phyloP scores from a whole-genome alignment of 1,284 basidiomycete genomes.

The Ceratobasidium sp. region DNA sequence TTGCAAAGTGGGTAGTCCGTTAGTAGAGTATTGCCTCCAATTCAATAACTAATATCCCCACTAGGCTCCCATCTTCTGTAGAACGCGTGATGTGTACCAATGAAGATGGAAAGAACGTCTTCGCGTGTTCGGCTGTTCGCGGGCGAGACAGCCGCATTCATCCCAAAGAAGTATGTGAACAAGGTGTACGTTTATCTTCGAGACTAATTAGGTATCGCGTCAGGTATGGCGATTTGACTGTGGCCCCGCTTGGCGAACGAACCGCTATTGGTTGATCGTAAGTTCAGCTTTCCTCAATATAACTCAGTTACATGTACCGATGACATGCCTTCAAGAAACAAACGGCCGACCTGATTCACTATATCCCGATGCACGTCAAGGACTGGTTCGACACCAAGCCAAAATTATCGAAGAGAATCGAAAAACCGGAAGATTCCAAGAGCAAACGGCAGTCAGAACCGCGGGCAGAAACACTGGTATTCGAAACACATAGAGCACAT shows the following conservation, averaged over 20 bases:
- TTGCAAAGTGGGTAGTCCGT: not conserved
- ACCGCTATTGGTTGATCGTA: constrained; percentile 21
- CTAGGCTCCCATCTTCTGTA: constrained; percentile 8
- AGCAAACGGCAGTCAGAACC: not conserved
- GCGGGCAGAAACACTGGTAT: not conserved
- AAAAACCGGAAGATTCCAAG: not conserved
- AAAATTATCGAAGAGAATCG: not conserved
- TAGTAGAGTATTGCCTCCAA: not conserved
- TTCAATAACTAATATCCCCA: not conserved
- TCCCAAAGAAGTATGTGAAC: not conserved
- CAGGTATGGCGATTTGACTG: constrained; percentile 32
- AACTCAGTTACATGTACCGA: not conserved
- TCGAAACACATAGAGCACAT: constrained; percentile 1
- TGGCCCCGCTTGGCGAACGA: constrained; percentile 18
- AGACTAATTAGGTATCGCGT: not conserved
- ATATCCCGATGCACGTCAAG: constrained; percentile 14
- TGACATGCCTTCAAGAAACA: constrained; percentile 4
- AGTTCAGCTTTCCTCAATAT: not conserved
- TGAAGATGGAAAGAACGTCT: not conserved
- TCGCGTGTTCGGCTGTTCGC: constrained; percentile 3
- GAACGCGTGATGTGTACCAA: constrained; percentile 22
- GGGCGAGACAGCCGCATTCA: not conserved
- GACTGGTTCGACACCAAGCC: constrained; percentile 15
- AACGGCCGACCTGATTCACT: constrained; percentile 1
- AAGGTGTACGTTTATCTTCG: not conserved